These are phyloP conservation scores for Lentinula raphanica DNA, from an alignment of 768 basidiomycete species.

Conservation along the genomic window DNA sequence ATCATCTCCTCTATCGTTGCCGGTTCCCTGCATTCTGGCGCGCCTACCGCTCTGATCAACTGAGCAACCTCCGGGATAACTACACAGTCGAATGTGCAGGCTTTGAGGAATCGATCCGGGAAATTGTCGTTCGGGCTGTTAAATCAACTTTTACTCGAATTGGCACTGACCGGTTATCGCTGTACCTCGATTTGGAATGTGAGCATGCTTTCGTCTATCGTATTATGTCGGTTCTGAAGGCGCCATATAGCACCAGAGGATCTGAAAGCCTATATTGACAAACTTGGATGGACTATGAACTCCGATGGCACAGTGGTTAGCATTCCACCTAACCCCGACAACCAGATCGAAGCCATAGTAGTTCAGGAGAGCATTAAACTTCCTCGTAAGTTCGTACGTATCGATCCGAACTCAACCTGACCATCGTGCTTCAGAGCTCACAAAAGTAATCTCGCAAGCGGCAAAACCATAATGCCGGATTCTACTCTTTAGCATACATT, in stretches of 20 bases:
- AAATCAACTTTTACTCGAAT: constrained; percentile 77
- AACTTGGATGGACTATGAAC: constrained; percentile 65
- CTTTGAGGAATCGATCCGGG: constrained; percentile 78
- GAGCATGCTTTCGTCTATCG: constrained; percentile 8
- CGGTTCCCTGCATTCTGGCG: constrained; percentile 87
- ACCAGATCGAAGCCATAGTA: constrained; percentile 80
- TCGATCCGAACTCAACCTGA: background rate
- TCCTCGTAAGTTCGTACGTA: constrained; percentile 76
- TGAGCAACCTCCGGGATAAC: constrained; percentile 74
- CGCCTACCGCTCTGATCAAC: constrained; percentile 61
- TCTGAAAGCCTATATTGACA: constrained; percentile 53
- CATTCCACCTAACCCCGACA: constrained; percentile 80
- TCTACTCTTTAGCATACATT: background rate
- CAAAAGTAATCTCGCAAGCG: constrained; percentile 72
- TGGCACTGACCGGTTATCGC: constrained; percentile 56
- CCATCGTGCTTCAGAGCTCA: constrained; percentile 45
- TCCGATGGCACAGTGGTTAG: constrained; percentile 48
- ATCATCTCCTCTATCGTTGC: constrained; percentile 73
- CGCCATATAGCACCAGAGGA: constrained; percentile 39
- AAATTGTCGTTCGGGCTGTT: constrained; percentile 72
- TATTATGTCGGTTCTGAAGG: background rate
- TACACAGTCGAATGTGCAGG: constrained; percentile 81
- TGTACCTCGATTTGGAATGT: constrained; percentile 70
- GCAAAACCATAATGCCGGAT: constrained; percentile 42
- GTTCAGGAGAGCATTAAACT: constrained; percentile 81